Evolutionary conservation across 106 monocot species (phyloP).

Genomic region (Apostasia shenzhenica): DNA sequence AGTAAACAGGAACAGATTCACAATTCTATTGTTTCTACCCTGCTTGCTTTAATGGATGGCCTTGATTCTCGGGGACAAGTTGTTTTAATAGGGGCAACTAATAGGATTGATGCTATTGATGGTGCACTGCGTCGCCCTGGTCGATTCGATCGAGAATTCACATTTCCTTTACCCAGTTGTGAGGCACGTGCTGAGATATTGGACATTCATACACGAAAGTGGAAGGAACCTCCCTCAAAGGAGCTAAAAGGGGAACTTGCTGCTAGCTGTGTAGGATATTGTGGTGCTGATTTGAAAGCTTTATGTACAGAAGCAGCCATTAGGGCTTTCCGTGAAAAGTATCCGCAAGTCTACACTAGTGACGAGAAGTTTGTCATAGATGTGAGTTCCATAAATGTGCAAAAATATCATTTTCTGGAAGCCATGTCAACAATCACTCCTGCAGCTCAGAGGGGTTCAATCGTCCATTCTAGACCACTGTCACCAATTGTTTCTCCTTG

Average conservation of each 20-base stretch:
- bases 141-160: constrained; percentile 95
- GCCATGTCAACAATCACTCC: constrained; percentile 99
- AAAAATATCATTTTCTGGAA: constrained; percentile 91
- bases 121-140: constrained; percentile 94
- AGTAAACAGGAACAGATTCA: constrained; percentile 99
- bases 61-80: constrained; percentile 98
- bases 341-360: constrained; percentile 97
- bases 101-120: constrained; percentile 98
- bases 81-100: constrained; percentile 95
- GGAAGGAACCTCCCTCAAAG: constrained; percentile 87
- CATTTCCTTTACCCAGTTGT: constrained; percentile 85
- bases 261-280: constrained; percentile 97
- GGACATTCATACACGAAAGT: constrained; percentile 94
- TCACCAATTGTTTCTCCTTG: constrained; percentile 77
- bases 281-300: constrained; percentile 97
- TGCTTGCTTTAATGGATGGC: constrained; percentile 99
- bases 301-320: constrained; percentile 99
- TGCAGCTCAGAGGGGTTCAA: constrained; percentile 88
- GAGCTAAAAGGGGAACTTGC: constrained; percentile 90
- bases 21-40: constrained; percentile 95
- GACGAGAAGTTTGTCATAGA: constrained; percentile 99
- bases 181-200: constrained; percentile 94
- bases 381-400: constrained; percentile 84
- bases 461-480: constrained; percentile 88
- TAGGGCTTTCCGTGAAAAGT: constrained; percentile 95